These are phyloP conservation scores for Syzygium aromaticum DNA, from an alignment of 345 rosid species.

Conservation along the genomic window DNA sequence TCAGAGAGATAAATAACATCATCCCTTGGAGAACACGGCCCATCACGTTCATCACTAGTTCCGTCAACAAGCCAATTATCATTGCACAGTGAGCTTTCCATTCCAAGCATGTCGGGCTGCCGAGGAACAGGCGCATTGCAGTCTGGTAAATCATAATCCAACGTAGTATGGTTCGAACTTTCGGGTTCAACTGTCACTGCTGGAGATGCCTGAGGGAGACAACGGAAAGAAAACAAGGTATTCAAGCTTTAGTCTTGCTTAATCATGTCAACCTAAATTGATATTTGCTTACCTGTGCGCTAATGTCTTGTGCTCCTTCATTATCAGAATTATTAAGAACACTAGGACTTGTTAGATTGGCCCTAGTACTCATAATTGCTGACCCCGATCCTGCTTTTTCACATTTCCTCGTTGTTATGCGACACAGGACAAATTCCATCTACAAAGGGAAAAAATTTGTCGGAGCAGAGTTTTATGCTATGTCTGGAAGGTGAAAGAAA, in stretches of 20 bases:
- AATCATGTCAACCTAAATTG: not conserved
- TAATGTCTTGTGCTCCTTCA: not conserved
- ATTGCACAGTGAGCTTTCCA: not conserved
- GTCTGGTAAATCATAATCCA: not conserved
- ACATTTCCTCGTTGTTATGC: not conserved
- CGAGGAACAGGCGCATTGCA: not conserved
- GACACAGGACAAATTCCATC: not conserved
- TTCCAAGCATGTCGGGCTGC: not conserved
- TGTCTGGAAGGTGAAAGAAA: not conserved
- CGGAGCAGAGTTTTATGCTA: not conserved
- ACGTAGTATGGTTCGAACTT: not conserved
- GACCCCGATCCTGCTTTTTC: not conserved
- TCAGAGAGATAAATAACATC: not conserved
- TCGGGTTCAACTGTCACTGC: not conserved
- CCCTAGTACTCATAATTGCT: not conserved
- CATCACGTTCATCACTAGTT: not conserved
- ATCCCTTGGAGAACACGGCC: fast-evolving
- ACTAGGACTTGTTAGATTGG: not conserved
- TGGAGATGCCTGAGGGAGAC: not conserved
- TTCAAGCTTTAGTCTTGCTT: not conserved
- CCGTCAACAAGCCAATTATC: not conserved
- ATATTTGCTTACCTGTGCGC: not conserved
- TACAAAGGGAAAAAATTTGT: not conserved
- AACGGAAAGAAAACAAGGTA: not conserved
- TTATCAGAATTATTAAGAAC: not conserved